Conservation (phyloP, 371 early-diverging fungal species). For the Syncephalastrum racemosum region DNA sequence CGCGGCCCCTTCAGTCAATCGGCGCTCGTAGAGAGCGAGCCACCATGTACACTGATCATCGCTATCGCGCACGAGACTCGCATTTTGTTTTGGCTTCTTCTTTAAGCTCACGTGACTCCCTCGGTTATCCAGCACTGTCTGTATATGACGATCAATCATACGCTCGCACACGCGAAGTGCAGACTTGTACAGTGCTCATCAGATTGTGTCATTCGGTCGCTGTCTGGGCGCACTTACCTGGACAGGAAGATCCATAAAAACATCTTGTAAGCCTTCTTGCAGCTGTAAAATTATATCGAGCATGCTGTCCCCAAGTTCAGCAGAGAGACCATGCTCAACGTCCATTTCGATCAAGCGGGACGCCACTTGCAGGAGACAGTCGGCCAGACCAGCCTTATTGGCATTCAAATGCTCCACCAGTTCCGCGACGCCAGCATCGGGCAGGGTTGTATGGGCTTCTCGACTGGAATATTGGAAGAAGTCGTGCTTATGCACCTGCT, state of each 20-base stretch:
- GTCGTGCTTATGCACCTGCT: too few species aligned
- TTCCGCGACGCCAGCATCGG: conserved; percentile 11
- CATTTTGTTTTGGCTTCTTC: background rate
- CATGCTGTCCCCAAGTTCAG: conserved; percentile 3
- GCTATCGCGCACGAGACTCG: background rate
- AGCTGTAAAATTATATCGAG: conserved; percentile 7
- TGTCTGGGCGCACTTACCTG: background rate
- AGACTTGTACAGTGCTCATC: conserved; percentile 11
- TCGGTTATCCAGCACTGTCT: conserved; percentile 4
- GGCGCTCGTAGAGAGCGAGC: too few species aligned
- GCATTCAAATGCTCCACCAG: conserved; percentile 34
- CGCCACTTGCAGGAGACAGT: conserved; percentile 32
- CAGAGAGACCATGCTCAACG: conserved; percentile 4
- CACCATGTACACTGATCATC: background rate
- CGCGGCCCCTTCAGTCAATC: too few species aligned
- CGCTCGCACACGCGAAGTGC: conserved; percentile 30
- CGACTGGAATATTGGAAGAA: too few species aligned
- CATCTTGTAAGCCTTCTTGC: conserved; percentile 7
- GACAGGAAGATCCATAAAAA: background rate
- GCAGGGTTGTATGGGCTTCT: too few species aligned
- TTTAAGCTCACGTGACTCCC: too few species aligned
- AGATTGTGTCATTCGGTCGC: background rate
- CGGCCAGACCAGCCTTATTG: conserved; percentile 44
- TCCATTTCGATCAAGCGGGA: conserved; percentile 17
- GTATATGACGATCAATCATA: conserved; percentile 28